These are phyloP conservation scores for Colletotrichum sp. DNA, from an alignment of 2,329 filamentous ascomycete genomes.

Conservation along the genomic window DNA sequence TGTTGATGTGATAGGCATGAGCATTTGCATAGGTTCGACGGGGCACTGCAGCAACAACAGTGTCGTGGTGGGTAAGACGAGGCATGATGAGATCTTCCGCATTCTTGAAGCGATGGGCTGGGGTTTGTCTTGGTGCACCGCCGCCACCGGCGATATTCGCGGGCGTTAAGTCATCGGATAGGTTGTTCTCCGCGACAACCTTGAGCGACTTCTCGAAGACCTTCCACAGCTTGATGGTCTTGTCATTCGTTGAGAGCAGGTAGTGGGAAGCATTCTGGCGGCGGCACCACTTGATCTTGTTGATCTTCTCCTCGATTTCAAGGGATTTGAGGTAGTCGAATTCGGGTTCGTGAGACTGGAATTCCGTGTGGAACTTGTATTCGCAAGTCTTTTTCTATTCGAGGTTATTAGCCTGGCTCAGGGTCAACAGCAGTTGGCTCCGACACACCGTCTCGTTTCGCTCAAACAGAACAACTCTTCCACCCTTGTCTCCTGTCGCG, in stretches of 20 bases:
- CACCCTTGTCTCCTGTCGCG: conserved; percentile 89
- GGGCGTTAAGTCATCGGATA: conserved; percentile 92
- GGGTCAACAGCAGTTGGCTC: not conserved
- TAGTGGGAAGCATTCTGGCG: conserved; percentile 99
- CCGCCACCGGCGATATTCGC: conserved; percentile 74
- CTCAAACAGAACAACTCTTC: conserved; percentile 84
- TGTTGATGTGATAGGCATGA: conserved; percentile 99
- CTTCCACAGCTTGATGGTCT: conserved; percentile 99
- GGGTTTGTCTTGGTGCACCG: conserved; percentile 75
- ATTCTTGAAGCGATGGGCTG: conserved; percentile 77
- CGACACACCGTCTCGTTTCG: conserved; percentile 89
- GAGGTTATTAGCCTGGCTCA: conserved; percentile 33
- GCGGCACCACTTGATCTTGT: conserved; percentile 99
- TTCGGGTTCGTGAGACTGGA: conserved; percentile 98
- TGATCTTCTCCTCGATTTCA: conserved; percentile 99
- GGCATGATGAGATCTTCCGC: conserved; percentile 89
- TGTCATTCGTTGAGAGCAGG: conserved; percentile 97
- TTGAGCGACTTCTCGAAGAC: conserved; percentile 99
- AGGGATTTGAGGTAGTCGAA: conserved; percentile 99
- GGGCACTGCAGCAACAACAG: conserved; percentile 94
- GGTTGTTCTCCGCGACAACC: conserved; percentile 98
- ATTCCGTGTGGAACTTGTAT: conserved; percentile 99
- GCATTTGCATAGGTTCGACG: conserved; percentile 97
- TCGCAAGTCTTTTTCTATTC: conserved; percentile 98
- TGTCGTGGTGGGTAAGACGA: conserved; percentile 96